Evolutionary conservation across 129 eudicot species (phyloP), one percentile per base, ranked within the genome.

Genomic region (Flaveria ramosissima): DNA sequence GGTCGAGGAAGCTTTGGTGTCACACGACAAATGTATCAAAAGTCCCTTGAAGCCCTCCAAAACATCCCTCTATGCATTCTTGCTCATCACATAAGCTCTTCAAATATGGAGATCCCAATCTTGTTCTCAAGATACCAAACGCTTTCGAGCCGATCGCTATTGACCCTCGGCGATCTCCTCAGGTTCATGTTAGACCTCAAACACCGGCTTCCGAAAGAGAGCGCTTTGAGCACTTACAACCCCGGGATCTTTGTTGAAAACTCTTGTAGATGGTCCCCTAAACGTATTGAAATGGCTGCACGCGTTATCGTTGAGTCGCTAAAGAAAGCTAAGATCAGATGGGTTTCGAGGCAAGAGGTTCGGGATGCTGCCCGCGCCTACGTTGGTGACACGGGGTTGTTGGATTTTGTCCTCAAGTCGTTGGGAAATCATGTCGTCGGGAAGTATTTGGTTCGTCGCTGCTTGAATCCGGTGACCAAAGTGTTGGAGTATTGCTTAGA

Each of bases 341-440:
- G 99, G 99, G 87, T 94, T 13, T 94, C 99, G 0, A 89, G 99
- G 67, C 99, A 94, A 85, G 93, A 91, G 59, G 99, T 94, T 7
- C 79, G 99, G 11, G 99, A 94, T 81, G 89, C 92, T 39, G 99
- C 99, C 20, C 93, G 99, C n/a, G 88, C 86, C 15, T 86, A 91
- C 59, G 93, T 94, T 72, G 99, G 99, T 67, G 99, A 94, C 80
- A 94, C 99, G 2, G 99, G 99, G 0, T 74, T 94, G 60, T 48
- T 94, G 9, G 99, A 94, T 88, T 94, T 94, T 41, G 99, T 94
- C 66, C 92, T 94, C 41, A 94, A 94, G 82, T 94, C 99, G 3
- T 76, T 94, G 27, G 99, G 99, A 57, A 91, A 94, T 73, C 99
- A 91, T 60, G 82, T 89, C 15, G 97, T 94, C 20, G 99, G 99